Evolutionary conservation across 257 asterid genomes (phyloP).

Genomic region (Cruciata laevipes): DNA sequence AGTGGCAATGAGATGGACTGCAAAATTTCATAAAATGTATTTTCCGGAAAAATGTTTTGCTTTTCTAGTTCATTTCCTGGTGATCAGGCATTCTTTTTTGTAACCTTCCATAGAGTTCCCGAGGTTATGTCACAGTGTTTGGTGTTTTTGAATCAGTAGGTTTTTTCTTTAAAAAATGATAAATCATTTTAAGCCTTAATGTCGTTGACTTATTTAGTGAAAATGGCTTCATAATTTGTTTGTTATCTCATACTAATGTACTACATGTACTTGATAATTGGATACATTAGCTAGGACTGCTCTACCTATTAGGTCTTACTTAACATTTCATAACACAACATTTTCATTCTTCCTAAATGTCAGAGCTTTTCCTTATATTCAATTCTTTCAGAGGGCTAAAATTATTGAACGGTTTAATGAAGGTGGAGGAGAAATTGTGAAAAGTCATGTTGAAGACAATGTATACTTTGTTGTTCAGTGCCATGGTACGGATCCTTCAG

Average conservation of each 20-base stretch:
- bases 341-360: background rate
- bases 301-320: background rate
- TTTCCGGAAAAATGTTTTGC: slow-evolving; percentile 57
- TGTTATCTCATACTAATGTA: background rate
- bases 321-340: background rate
- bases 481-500: slow-evolving; percentile 52
- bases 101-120: background rate
- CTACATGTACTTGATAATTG: background rate
- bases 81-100: slow-evolving; percentile 50
- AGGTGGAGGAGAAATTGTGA: slow-evolving; percentile 79
- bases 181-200: background rate
- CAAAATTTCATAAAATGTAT: slow-evolving; percentile 43
- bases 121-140: background rate
- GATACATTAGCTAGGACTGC: background rate
- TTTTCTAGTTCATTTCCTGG: slow-evolving; percentile 77
- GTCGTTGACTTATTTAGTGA: background rate
- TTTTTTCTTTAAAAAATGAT: background rate
- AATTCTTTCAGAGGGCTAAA: slow-evolving; percentile 62
- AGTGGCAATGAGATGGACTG: slow-evolving; percentile 31
- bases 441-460: slow-evolving; percentile 41
- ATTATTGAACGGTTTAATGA: slow-evolving; percentile 65
- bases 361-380: slow-evolving; percentile 8
- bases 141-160: background rate
- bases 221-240: background rate
- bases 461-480: slow-evolving; percentile 68